Evolutionary conservation across 2,329 filamentous ascomycete genomes (phyloP).

Genomic region (Trichoderma sp.): DNA sequence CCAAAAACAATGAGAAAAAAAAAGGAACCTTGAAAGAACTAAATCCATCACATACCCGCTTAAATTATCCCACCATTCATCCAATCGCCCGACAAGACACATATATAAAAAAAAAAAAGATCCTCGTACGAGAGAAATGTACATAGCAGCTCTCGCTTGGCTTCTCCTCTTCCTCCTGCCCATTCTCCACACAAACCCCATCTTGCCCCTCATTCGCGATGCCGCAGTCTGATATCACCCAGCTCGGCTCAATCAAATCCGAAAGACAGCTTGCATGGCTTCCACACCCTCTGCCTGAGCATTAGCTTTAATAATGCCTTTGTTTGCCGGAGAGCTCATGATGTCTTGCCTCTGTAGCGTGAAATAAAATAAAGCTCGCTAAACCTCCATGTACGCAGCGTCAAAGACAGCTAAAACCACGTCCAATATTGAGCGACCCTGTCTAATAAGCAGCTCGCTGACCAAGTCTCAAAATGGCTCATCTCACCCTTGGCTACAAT

Average conservation of each 20-base stretch:
- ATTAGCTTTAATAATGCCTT: not conserved
- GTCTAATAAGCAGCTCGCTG: not conserved
- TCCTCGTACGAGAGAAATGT: not conserved
- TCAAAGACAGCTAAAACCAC: not conserved
- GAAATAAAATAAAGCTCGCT: not conserved
- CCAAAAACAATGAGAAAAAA: not conserved
- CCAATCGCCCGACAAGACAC: not conserved
- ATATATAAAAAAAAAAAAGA: not conserved
- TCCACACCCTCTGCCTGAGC: not conserved
- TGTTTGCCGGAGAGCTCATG: not conserved
- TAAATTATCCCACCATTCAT: not conserved
- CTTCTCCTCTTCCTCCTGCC: slow-evolving; percentile 2
- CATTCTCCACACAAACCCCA: slow-evolving; percentile 10
- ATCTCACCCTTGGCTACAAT: slow-evolving; percentile 47
- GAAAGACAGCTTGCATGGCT: slow-evolving; percentile 6
- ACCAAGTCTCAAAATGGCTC: not conserved
- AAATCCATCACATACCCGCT: not conserved
- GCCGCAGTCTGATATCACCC: slow-evolving; percentile 14
- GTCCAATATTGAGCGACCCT: not conserved
- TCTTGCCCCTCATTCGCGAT: slow-evolving; percentile 16
- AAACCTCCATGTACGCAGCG: not conserved
- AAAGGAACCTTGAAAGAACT: not conserved
- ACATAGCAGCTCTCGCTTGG: not conserved
- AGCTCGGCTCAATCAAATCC: slow-evolving; percentile 14
- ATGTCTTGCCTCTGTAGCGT: not conserved